These are phyloP conservation scores for Apium graveolens DNA, from an alignment of 129 eudicot species.

Conservation along the genomic window DNA sequence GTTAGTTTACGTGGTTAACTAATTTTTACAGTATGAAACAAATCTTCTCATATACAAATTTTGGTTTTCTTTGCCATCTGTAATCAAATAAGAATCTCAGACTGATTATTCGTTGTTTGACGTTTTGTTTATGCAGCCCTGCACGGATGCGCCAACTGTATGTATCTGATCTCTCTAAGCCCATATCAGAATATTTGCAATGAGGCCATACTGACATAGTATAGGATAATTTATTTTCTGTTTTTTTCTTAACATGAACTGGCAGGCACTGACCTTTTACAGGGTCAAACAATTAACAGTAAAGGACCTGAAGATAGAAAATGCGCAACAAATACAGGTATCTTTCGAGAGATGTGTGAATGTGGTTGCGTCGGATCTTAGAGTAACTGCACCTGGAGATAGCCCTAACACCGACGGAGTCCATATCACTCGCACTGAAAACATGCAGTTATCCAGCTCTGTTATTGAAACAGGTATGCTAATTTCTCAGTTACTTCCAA, in stretches of 20 bases:
- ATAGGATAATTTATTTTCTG: no score
- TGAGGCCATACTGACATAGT: no score
- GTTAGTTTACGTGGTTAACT: slow-evolving; percentile 13
- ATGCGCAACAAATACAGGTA: slow-evolving; percentile 71
- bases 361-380: slow-evolving; percentile 45
- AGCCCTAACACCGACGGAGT: slow-evolving; percentile 96
- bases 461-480: slow-evolving; percentile 55
- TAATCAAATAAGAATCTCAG: neutral
- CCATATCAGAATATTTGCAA: neutral
- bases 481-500: neutral
- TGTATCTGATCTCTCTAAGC: neutral
- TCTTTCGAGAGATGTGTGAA: slow-evolving; percentile 47
- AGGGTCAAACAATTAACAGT: slow-evolving; percentile 47
- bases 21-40: neutral
- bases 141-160: slow-evolving; percentile 17
- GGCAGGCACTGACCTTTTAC: slow-evolving; percentile 73
- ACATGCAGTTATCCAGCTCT: slow-evolving; percentile 37
- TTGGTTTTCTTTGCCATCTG: neutral
- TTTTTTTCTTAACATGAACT: neutral
- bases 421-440: slow-evolving; percentile 55
- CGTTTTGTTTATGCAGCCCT: slow-evolving; percentile 6
- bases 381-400: slow-evolving; percentile 44
- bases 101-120: no score
- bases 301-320: slow-evolving; percentile 39
- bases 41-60: neutral